A percentile compares a stretch with the other conserved stretches of the same genome.
Conservation (phyloP, 2,329 filamentous ascomycete genomes). For the Nannizzia gypsea region DNA sequence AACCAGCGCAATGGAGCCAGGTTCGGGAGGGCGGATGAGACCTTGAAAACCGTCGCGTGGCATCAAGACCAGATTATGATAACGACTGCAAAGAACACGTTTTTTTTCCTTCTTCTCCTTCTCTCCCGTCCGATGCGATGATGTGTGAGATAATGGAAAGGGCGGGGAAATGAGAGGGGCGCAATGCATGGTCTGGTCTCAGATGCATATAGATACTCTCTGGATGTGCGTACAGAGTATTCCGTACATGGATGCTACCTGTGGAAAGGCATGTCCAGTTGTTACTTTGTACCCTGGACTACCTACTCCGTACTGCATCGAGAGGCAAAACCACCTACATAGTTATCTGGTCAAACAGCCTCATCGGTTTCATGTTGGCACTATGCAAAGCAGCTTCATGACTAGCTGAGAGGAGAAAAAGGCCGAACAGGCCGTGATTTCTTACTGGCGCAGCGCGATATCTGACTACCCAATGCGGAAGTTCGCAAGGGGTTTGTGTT, state of each 20-base stretch:
- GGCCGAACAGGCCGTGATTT: neutral
- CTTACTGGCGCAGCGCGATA: neutral
- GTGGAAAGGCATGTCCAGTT: neutral
- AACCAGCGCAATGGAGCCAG: neutral
- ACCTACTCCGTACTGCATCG: no score
- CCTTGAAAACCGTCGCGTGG: neutral
- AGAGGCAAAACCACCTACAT: neutral
- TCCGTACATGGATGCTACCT: no score
- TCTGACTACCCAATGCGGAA: slow-evolving; percentile 4
- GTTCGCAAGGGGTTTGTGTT: slow-evolving; percentile 1
- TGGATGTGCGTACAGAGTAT: no score
- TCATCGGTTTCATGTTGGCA: neutral
- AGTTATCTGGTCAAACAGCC: neutral
- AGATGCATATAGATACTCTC: no score
- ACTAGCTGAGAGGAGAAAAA: neutral
- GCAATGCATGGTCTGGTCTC: neutral
- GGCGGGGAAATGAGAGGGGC: neutral
- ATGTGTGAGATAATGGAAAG: neutral
- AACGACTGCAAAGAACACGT: neutral
- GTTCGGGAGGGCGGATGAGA: neutral
- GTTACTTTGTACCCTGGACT: no score
- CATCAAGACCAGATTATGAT: neutral
- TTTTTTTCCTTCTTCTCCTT: neutral
- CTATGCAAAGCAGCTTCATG: neutral
- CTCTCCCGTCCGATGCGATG: neutral